Percentiles rank a stretch among this genome's conserved stretches.
Conservation (phyloP, 2,329 filamentous ascomycete species). For the Diaporthe velutina region DNA sequence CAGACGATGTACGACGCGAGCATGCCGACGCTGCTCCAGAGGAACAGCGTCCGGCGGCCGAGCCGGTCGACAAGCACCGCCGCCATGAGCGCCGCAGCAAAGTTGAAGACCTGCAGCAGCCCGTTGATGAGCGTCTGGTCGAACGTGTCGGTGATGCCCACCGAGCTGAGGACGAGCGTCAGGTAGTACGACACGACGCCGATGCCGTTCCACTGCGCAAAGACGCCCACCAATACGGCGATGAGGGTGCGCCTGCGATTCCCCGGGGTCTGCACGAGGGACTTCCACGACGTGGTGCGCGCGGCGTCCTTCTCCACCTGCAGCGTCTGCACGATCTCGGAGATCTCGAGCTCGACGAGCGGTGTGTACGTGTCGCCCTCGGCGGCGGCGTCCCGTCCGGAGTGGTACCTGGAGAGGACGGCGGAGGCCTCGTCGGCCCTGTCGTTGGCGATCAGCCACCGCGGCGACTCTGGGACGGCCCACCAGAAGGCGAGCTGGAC, state of each 20-base stretch:
- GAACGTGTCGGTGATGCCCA: conserved; percentile 51
- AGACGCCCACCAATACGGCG: conserved; percentile 39
- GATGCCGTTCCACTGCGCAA: conserved; percentile 45
- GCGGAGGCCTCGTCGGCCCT: conserved; percentile 61
- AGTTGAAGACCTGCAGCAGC: conserved; percentile 51
- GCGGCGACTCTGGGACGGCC: conserved; percentile 63
- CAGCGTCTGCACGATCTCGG: conserved; percentile 61
- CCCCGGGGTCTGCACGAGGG: conserved; percentile 33
- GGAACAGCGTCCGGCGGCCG: conserved; percentile 57
- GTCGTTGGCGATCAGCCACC: conserved; percentile 62
- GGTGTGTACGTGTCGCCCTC: conserved; percentile 50
- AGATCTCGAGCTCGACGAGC: conserved; percentile 61
- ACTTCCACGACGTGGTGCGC: conserved; percentile 50
- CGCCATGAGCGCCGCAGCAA: conserved; percentile 49
- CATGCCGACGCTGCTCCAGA: conserved; percentile 53
- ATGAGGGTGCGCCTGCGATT: conserved; percentile 41
- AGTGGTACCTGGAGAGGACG: conserved; percentile 64
- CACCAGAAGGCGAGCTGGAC: conserved; percentile 50
- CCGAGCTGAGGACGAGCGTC: conserved; percentile 50
- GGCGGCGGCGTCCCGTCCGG: conserved; percentile 48
- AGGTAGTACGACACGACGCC: conserved; percentile 53
- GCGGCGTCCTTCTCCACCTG: conserved; percentile 51
- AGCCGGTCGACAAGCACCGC: conserved; percentile 57
- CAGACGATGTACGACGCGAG: conserved; percentile 51
- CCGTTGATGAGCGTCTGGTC: conserved; percentile 55